phyloP scores from a whole-genome alignment of 2,329 filamentous ascomycete genomes.

The Sphaceloma murrayae region DNA sequence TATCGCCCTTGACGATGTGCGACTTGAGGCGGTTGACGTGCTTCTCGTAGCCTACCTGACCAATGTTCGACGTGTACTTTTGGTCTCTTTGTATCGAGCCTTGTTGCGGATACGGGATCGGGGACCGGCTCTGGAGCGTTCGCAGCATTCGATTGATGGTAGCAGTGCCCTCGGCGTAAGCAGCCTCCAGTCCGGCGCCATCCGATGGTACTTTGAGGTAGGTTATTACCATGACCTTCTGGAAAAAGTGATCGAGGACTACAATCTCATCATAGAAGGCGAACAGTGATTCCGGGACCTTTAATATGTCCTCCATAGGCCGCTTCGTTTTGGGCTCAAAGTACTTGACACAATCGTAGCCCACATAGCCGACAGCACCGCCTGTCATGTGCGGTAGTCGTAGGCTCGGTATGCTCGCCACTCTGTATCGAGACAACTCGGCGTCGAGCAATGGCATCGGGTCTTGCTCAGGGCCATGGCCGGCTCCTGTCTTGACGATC shows the following conservation, averaged over 20 bases:
- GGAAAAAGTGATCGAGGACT: constrained; percentile 89
- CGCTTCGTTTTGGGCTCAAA: constrained; percentile 96
- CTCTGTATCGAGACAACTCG: constrained; percentile 68
- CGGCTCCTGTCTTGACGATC: constrained; percentile 76
- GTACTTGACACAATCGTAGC: constrained; percentile 94
- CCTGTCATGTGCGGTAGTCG: constrained; percentile 78
- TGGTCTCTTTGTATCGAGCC: constrained; percentile 61
- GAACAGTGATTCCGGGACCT: constrained; percentile 88
- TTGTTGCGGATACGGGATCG: constrained; percentile 59
- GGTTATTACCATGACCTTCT: constrained; percentile 85
- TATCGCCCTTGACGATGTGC: constrained; percentile 85
- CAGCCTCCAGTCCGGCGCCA: constrained; percentile 47
- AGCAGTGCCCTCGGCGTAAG: constrained; percentile 58
- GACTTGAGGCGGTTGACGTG: constrained; percentile 80
- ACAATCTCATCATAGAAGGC: constrained; percentile 95
- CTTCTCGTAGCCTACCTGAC: constrained; percentile 75
- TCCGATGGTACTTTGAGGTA: constrained; percentile 60
- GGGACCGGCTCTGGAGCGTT: constrained; percentile 63
- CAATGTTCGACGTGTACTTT: constrained; percentile 86
- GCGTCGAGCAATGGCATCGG: constrained; percentile 73
- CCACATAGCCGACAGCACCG: constrained; percentile 91
- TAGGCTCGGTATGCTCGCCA: constrained; percentile 74
- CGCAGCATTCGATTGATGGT: constrained; percentile 59
- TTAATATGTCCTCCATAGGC: constrained; percentile 69
- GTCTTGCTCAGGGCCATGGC: constrained; percentile 74